These are phyloP conservation scores for Penicillium digitatum DNA, from an alignment of 2,329 filamentous ascomycete genomes.

Conservation along the genomic window DNA sequence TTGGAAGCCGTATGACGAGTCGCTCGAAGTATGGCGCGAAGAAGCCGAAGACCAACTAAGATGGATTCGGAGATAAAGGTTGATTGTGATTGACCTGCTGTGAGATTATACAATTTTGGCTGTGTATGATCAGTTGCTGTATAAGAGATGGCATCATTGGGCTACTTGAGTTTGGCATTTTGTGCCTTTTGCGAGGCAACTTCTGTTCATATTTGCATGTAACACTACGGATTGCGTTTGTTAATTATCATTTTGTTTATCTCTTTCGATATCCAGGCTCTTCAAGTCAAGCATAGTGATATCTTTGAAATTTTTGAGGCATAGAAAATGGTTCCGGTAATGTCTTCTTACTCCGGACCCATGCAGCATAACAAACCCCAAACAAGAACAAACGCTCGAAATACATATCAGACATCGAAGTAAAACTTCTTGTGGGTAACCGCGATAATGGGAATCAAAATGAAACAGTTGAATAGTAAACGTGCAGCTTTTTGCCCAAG, in stretches of 20 bases:
- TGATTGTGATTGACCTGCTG: not conserved
- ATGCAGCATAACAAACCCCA: conserved; percentile 13
- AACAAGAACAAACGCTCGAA: conserved; percentile 13
- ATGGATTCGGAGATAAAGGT: not conserved
- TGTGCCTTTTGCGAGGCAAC: conserved; percentile 2
- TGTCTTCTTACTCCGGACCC: conserved; percentile 18
- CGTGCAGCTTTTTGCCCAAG: not conserved
- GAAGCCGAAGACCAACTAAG: conserved; percentile 80
- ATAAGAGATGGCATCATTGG: not conserved
- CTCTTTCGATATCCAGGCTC: not conserved
- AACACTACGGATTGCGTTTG: conserved; percentile 8
- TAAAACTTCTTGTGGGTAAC: not conserved
- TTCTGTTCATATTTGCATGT: conserved; percentile 10
- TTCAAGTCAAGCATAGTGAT: not conserved
- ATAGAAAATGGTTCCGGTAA: conserved; percentile 11
- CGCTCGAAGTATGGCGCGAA: conserved; percentile 98
- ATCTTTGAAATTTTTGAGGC: conserved; percentile 2
- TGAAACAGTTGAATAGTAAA: not conserved
- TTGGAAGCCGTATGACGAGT: conserved; percentile 75
- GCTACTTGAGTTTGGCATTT: not conserved
- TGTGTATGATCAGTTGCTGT: not conserved
- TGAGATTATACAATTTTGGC: conserved; percentile 6
- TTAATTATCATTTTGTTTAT: not conserved
- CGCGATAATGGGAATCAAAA: not conserved
- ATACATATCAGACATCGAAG: conserved; percentile 14